Base-by-base conservation (phyloP, 73 alveolate genomes). In the Paramecium bursaria region DNA sequence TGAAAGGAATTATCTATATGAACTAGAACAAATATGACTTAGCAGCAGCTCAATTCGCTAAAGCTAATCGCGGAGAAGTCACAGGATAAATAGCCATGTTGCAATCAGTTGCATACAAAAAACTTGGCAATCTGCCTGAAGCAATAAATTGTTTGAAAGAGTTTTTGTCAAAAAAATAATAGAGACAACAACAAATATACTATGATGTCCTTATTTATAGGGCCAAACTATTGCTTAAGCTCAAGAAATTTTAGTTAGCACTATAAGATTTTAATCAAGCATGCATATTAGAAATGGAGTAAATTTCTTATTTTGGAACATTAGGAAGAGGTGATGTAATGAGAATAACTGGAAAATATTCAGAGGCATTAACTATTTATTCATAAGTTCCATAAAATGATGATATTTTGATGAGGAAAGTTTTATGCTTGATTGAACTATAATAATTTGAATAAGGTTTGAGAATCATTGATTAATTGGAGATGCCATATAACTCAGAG, bases 311-410 rank as follows among this genome's bases (percentile, higher is more conserved):
- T 3, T 52, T 75, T 11, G 96, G 96, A 23, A 87, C 74, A 26
- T 35, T 91, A 26, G 96, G 96, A 1, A 82, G 75, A 47, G 96
- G 93, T 5, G 96, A 91, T 50, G 80, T 91, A 15, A 50, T 49
- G 14, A 91, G 88, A 60, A 35, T 57, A 17, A 60, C 75, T 30
- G 77, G 74, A 5, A 46, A 55, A 74, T 51, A 74, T 49, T 14
- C 35, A 17, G 88, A 74, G 4, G 86, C 92, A 22, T 44, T 86
- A 10, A 19, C 23, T n/a, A 74, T 86, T 55, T 86, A 74, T 53
- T 47, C 85, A 25, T 50, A 54, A 2, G 86, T 86, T 13, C 87
- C 86, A 26, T 22, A 77, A 27, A 48, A 26, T 50, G 30, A 50
- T 50, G 5, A 30, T 27, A 51, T 74, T 26, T 74, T 48, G 17